Evolutionary conservation across 2,329 filamentous ascomycete genomes (phyloP).

Genomic region (Alternaria novae-zelandiae): DNA sequence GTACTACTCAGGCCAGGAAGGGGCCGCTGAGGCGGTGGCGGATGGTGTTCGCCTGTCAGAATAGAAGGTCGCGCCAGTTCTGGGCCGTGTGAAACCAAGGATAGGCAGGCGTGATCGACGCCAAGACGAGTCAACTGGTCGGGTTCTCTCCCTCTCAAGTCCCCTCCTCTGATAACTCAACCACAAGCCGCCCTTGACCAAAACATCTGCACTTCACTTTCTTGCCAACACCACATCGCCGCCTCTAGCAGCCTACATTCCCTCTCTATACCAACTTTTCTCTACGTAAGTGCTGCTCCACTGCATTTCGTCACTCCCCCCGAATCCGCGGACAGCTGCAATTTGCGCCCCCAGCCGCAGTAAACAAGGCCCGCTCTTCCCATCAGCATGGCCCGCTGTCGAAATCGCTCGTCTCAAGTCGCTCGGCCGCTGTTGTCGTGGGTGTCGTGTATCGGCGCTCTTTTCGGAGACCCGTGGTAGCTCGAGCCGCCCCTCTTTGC

Average conservation of each 20-base stretch:
- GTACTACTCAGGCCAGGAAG: neutral
- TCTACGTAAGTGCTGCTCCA: slow-evolving; percentile 40
- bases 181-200: slow-evolving; percentile 29
- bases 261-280: slow-evolving; percentile 15
- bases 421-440: slow-evolving; percentile 13
- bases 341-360: slow-evolving; percentile 35
- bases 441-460: slow-evolving; percentile 15
- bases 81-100: slow-evolving; percentile 36
- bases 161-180: slow-evolving; percentile 37
- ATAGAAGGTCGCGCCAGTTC: slow-evolving; percentile 26
- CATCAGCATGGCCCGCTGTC: slow-evolving; percentile 25
- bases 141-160: slow-evolving; percentile 29
- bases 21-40: slow-evolving; percentile 19
- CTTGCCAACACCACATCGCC: slow-evolving; percentile 22
- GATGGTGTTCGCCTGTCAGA: slow-evolving; percentile 16
- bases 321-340: slow-evolving; percentile 30
- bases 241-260: slow-evolving; percentile 13
- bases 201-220: slow-evolving; percentile 25
- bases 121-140: slow-evolving; percentile 25
- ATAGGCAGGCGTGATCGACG: slow-evolving; percentile 36
- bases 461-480: slow-evolving; percentile 20
- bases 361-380: slow-evolving; percentile 25
- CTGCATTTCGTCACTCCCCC: slow-evolving; percentile 36
- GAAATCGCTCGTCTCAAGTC: slow-evolving; percentile 12
- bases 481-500: slow-evolving; percentile 39